Evolutionary conservation across 345 rosid genomes (phyloP).

Genomic region (Turritis glabra): DNA sequence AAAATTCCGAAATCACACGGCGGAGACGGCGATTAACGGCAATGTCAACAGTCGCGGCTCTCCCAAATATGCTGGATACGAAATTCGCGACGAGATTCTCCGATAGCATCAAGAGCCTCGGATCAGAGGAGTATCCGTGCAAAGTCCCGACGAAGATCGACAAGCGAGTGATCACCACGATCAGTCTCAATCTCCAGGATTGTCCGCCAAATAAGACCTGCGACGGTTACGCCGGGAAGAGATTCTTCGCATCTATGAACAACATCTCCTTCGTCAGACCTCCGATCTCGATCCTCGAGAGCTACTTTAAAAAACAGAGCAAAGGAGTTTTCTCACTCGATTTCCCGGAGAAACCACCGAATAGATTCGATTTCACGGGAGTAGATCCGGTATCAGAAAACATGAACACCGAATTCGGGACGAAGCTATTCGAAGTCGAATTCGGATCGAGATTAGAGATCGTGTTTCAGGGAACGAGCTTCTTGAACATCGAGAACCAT

Average conservation of each 20-base stretch:
- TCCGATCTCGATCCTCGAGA: slow-evolving; percentile 43
- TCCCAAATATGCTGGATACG: slow-evolving; percentile 54
- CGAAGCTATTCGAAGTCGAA: slow-evolving; percentile 44
- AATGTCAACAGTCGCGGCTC: slow-evolving; percentile 14
- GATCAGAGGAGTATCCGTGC: slow-evolving; percentile 53
- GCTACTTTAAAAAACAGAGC: slow-evolving; percentile 46
- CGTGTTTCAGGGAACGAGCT: slow-evolving; percentile 64
- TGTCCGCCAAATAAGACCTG: slow-evolving; percentile 48
- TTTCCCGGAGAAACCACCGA: slow-evolving; percentile 56
- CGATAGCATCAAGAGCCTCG: slow-evolving; percentile 45
- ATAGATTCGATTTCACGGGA: slow-evolving; percentile 48
- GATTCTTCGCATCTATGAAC: slow-evolving; percentile 59
- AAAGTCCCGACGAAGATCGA: slow-evolving; percentile 54
- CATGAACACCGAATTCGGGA: slow-evolving; percentile 48
- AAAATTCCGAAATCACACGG: neutral
- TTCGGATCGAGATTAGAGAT: slow-evolving; percentile 58
- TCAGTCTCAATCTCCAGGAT: slow-evolving; percentile 59
- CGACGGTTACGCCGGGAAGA: slow-evolving; percentile 46
- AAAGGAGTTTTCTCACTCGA: slow-evolving; percentile 37
- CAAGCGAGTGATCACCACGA: slow-evolving; percentile 48
- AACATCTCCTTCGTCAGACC: slow-evolving; percentile 60
- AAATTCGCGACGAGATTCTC: slow-evolving; percentile 47
- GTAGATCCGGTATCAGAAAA: slow-evolving; percentile 43
- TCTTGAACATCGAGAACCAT: slow-evolving; percentile 55
- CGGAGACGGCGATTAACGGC: slow-evolving; percentile 18